A percentile compares a stretch with the other conserved stretches of the same genome.
phyloP scores from a whole-genome alignment of 2,329 filamentous ascomycete genomes.

The Aspergillus transmontanensis region DNA sequence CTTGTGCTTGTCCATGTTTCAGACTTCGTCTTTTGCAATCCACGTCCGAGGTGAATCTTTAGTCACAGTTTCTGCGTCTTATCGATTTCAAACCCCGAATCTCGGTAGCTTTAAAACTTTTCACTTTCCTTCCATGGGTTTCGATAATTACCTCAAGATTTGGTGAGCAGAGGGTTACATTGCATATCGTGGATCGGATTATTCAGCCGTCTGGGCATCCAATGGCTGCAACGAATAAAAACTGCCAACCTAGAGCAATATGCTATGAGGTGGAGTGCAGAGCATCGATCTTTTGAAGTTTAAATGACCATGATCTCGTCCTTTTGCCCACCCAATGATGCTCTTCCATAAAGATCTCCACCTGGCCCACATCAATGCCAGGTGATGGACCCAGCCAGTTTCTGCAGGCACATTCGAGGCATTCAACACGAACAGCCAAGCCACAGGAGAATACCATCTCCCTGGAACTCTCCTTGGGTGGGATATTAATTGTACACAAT shows the following conservation, averaged over 20 bases:
- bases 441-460: background rate
- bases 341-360: background rate
- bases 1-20: background rate
- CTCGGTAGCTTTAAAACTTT: background rate
- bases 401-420: background rate
- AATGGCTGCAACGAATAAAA: background rate
- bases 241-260: background rate
- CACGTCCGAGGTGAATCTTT: background rate
- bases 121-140: background rate
- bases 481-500: too few species aligned
- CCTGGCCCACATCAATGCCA: background rate
- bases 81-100: background rate
- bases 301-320: background rate
- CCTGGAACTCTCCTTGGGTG: too few species aligned
- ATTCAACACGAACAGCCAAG: background rate
- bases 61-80: background rate
- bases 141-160: background rate
- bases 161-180: background rate
- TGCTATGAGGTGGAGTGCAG: background rate
- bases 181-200: background rate
- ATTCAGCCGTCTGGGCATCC: background rate
- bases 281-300: background rate
- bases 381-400: background rate
- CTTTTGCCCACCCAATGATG: background rate
- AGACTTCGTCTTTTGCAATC: background rate